Conservation (phyloP, 192 early-diverging fungal species). For the Coemansia sp. region DNA sequence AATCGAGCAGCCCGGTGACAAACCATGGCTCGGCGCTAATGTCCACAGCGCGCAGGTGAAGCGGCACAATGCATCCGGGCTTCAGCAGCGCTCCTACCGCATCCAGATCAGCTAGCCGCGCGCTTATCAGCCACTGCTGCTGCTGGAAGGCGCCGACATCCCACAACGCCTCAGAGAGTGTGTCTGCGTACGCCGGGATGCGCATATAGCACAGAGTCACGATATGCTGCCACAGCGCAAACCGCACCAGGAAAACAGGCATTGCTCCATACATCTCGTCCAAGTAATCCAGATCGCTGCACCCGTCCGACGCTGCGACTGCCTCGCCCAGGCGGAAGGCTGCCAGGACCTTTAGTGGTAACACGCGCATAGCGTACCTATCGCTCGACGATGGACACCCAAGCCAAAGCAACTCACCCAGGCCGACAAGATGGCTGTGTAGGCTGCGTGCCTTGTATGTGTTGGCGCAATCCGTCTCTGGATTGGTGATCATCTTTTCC, state of each 20-base stretch:
- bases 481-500: constrained; percentile 31
- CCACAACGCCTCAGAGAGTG: constrained; percentile 42
- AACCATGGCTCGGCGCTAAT: constrained; percentile 33
- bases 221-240: constrained; percentile 48
- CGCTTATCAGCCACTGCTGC: constrained; percentile 35
- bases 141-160: constrained; percentile 48
- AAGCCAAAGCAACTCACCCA: constrained; percentile 51
- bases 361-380: constrained; percentile 6
- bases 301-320: constrained; percentile 23
- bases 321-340: constrained; percentile 44
- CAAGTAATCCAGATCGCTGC: constrained; percentile 40
- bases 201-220: constrained; percentile 41
- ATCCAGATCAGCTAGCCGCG: constrained; percentile 21
- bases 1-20: constrained; percentile 17
- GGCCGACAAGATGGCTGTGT: constrained; percentile 28
- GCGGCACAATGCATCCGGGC: constrained; percentile 26
- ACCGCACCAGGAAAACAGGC: constrained; percentile 33
- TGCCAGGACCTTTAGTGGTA: constrained; percentile 29
- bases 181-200: constrained; percentile 40
- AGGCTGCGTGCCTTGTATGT: constrained; percentile 34
- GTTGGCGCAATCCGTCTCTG: constrained; percentile 11
- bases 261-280: constrained; percentile 40
- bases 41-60: constrained; percentile 36
- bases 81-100: constrained; percentile 9
- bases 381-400: constrained; percentile 15